phyloP scores from a whole-genome alignment of 805 yeast genomes.

The Vanderwaltozyma tropicalis region DNA sequence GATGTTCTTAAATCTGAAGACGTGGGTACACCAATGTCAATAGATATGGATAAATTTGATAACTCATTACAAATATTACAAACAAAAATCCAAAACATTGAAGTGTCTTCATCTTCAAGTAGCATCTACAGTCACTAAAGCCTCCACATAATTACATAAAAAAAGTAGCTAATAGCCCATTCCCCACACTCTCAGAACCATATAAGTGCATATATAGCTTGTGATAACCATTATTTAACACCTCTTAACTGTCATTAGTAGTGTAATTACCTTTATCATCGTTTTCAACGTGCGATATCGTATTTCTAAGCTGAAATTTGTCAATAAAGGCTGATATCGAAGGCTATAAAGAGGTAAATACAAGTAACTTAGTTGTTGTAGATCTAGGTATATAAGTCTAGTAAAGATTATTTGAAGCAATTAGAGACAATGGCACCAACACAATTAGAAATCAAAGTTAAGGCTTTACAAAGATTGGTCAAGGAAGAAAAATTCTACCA shows the following conservation, averaged over 20 bases:
- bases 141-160: neutral
- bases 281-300: too few relatives aligned
- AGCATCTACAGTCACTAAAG: conserved; percentile 6
- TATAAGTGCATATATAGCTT: neutral
- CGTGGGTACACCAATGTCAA: neutral
- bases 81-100: conserved; percentile 10
- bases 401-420: neutral
- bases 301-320: too few relatives aligned
- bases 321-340: too few relatives aligned
- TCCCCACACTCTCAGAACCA: neutral
- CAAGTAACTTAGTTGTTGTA: neutral
- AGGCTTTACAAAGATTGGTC: conserved; percentile 55
- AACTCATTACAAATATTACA: conserved; percentile 6
- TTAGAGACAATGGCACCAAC: conserved; percentile 49
- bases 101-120: conserved; percentile 2
- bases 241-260: too few relatives aligned
- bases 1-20: too few relatives aligned
- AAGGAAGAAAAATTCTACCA: conserved; percentile 58
- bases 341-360: too few relatives aligned
- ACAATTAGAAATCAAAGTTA: conserved; percentile 56
- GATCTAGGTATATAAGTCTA: neutral
- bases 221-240: too few relatives aligned
- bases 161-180: too few relatives aligned
- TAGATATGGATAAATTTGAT: neutral
- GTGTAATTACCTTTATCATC: too few relatives aligned